A percentile compares a stretch with the other conserved stretches of the same genome.
Evolutionary conservation across 768 basidiomycete species (phyloP).

Genomic region (Pisolithus marmoratus): DNA sequence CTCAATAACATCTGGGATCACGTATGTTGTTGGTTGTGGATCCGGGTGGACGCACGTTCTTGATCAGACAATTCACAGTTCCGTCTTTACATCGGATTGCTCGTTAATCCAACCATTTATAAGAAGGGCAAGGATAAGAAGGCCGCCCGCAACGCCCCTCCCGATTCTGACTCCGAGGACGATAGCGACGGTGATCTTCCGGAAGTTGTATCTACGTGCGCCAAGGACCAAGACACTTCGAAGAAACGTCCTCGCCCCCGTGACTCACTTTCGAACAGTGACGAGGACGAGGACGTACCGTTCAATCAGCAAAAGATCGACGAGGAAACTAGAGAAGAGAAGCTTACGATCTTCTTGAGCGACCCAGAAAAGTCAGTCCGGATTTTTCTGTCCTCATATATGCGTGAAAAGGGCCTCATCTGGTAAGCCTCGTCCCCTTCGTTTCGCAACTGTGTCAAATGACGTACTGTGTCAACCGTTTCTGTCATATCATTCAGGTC

Average conservation of each 20-base stretch:
- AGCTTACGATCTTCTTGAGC: conserved; percentile 48
- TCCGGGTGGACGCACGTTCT: neutral
- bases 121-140: conserved; percentile 29
- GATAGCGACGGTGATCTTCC: conserved; percentile 15
- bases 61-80: conserved; percentile 39
- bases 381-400: conserved; percentile 68
- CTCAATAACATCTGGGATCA: conserved; percentile 57
- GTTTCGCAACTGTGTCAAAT: neutral
- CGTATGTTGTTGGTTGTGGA: conserved; percentile 31
- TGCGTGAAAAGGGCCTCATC: conserved; percentile 60
- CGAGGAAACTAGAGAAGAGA: conserved; percentile 36
- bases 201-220: conserved; percentile 1
- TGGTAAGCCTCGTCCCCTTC: conserved; percentile 41
- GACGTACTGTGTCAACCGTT: neutral
- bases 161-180: conserved; percentile 31
- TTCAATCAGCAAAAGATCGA: conserved; percentile 29
- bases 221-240: neutral
- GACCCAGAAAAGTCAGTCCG: conserved; percentile 54
- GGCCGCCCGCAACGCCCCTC: conserved; percentile 25
- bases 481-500: conserved; percentile 27
- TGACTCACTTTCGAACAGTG: conserved; percentile 13
- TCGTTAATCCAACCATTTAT: conserved; percentile 37
- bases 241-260: conserved; percentile 22
- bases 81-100: conserved; percentile 54
- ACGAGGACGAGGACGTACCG: conserved; percentile 33